phyloP scores from a whole-genome alignment of 2,329 filamentous ascomycete species.

The Aspergillus sojae region DNA sequence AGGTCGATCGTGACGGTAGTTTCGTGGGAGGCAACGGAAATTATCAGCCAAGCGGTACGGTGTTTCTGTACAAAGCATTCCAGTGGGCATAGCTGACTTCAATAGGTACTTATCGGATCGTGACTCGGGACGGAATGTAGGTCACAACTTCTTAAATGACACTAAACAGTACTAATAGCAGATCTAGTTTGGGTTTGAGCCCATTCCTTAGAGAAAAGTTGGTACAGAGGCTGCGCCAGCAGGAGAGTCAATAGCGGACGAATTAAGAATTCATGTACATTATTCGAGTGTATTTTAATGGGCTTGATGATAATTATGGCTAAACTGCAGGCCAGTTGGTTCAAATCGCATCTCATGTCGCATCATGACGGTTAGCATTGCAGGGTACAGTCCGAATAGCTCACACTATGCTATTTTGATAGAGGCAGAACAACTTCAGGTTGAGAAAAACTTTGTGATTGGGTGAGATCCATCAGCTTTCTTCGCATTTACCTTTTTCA shows the following conservation, averaged over 20 bases:
- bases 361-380: not conserved
- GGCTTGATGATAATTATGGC: not conserved
- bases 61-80: not conserved
- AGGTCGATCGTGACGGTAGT: slow-evolving; percentile 60
- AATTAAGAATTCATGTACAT: slow-evolving; percentile 15
- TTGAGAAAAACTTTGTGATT: slow-evolving; percentile 54
- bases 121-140: slow-evolving; percentile 63
- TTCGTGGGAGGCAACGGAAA: slow-evolving; percentile 60
- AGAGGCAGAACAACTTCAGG: slow-evolving; percentile 25
- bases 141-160: slow-evolving; percentile 25
- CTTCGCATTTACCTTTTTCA: slow-evolving; percentile 46
- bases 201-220: slow-evolving; percentile 54
- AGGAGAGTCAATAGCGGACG: slow-evolving; percentile 24
- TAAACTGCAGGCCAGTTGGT: slow-evolving; percentile 24
- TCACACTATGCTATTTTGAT: not conserved
- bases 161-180: slow-evolving; percentile 23
- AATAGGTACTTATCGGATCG: slow-evolving; percentile 59
- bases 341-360: not conserved
- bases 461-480: slow-evolving; percentile 56
- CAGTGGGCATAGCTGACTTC: slow-evolving; percentile 17
- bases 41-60: slow-evolving; percentile 60
- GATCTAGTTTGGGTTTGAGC: slow-evolving; percentile 49
- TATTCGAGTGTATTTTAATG: slow-evolving; percentile 14
- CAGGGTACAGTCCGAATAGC: slow-evolving; percentile 3
- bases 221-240: slow-evolving; percentile 48